Base-by-base conservation (phyloP, 306 rosid genomes). In the Vicia faba region DNA sequence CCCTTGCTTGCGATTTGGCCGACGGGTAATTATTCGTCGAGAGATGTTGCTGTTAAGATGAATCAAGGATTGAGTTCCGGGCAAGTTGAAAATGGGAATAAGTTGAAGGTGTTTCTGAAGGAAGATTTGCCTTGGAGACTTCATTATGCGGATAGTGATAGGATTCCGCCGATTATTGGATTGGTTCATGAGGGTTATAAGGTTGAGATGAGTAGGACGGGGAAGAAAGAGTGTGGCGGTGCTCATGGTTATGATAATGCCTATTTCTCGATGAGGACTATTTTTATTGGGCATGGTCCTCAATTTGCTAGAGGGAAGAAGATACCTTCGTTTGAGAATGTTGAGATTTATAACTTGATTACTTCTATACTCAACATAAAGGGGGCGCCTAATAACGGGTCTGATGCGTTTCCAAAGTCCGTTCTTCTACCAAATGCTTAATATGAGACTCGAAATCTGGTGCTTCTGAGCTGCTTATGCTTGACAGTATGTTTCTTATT, bases 231-330 rank as follows among this genome's bases (percentile, higher is more conserved):
- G 56, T 90, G 97, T 61, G 99, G 89, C 0, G 99, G 99, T 35
- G 77, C 95, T 0, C 99, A 93, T 78, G 99, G 99, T 25, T 93
- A 90, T 69, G 97, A 93, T 73, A 90, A 90, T 68, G 82, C 82
- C 0, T 23, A 86, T 28, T 90, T 93, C 68, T 93, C 99, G 23
- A 93, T 93, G 99, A 88, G 97, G 79, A 73, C 83, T 50, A 93
- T 93, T 50, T 93, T 93, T 65, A 59, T 93, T 50, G 99, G 83
- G 13, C 99, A 90, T 43, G 99, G 99, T 75, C 99, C 97, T 71
- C 87, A 64, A 69, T 93, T 93, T 82, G 87, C 83, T 1, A 80
- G 85, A 33, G 97, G 97, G 48, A 69, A 77, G 75, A 88, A 90
- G 79, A 70, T 90, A 57, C 92, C 95, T 1, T 90, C 96, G 5